phyloP scores from a whole-genome alignment of 2,329 filamentous ascomycete genomes.

The Leptosphaerulina australis region DNA sequence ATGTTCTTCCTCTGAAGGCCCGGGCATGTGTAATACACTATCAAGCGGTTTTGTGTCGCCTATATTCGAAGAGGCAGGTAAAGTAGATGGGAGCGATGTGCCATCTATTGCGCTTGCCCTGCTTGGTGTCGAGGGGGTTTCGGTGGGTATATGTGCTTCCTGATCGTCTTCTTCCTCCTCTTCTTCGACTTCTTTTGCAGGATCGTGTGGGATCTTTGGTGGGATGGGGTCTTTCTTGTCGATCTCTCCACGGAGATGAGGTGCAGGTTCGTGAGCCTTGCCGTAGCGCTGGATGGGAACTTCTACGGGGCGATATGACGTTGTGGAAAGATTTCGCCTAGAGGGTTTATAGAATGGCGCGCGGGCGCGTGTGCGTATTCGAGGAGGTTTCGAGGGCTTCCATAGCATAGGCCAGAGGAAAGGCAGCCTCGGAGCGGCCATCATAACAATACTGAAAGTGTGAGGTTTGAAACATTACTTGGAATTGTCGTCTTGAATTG shows the following conservation, averaged over 20 bases:
- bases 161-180: slow-evolving; percentile 31
- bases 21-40: slow-evolving; percentile 51
- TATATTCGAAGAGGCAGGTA: slow-evolving; percentile 32
- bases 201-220: slow-evolving; percentile 16
- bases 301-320: slow-evolving; percentile 37
- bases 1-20: slow-evolving; percentile 47
- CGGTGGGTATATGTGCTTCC: slow-evolving; percentile 18
- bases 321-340: slow-evolving; percentile 23
- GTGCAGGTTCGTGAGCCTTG: slow-evolving; percentile 54
- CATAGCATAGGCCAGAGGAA: slow-evolving; percentile 57
- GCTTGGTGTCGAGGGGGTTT: slow-evolving; percentile 24
- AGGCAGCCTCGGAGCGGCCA: slow-evolving; percentile 54
- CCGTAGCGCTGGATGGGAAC: slow-evolving; percentile 54
- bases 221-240: slow-evolving; percentile 7
- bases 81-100: slow-evolving; percentile 11
- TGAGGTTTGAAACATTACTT: neutral
- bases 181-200: slow-evolving; percentile 30
- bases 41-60: slow-evolving; percentile 46
- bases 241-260: slow-evolving; percentile 40
- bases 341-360: slow-evolving; percentile 20
- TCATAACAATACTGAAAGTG: slow-evolving; percentile 24
- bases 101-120: slow-evolving; percentile 24
- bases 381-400: slow-evolving; percentile 35
- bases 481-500: slow-evolving; percentile 13
- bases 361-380: slow-evolving; percentile 30